Conservation (phyloP, 345 rosid species). For the Gossypium anomalum region DNA sequence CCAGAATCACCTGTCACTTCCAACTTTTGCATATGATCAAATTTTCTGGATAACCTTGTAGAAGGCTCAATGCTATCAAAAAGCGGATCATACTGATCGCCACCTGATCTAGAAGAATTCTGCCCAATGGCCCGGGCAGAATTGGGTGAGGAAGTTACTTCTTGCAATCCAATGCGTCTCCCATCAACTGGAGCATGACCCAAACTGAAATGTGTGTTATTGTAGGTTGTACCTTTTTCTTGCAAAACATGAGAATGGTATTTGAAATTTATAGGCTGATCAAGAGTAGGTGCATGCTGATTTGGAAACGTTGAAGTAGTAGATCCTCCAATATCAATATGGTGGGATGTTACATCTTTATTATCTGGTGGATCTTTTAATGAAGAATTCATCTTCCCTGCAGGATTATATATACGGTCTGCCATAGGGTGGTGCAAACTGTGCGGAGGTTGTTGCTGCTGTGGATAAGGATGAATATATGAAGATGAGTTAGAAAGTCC, state of each 20-base stretch:
- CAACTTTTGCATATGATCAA: constrained; percentile 32
- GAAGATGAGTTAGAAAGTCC: constrained; percentile 33
- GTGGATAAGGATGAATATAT: constrained; percentile 30
- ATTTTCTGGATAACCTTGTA: constrained; percentile 35
- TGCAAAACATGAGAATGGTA: constrained; percentile 33
- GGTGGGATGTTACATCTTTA: constrained; percentile 22
- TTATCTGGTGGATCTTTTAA: constrained; percentile 27
- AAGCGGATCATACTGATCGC: constrained; percentile 82
- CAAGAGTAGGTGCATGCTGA: constrained; percentile 43
- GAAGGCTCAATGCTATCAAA: constrained; percentile 76
- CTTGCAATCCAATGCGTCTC: constrained; percentile 36
- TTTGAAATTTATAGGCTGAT: constrained; percentile 39
- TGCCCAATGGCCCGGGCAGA: constrained; percentile 33
- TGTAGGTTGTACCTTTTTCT: constrained; percentile 26
- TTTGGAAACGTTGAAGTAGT: constrained; percentile 30
- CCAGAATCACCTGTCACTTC: constrained; percentile 41
- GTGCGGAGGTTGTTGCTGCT: constrained; percentile 30
- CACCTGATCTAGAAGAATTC: constrained; percentile 28
- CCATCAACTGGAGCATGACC: constrained; percentile 31
- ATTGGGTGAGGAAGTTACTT: constrained; percentile 38
- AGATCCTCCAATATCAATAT: constrained; percentile 29
- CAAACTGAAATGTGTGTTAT: constrained; percentile 21
- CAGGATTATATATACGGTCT: constrained; percentile 14
- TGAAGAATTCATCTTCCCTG: constrained; percentile 27
- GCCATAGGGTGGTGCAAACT: constrained; percentile 20